Percentiles rank a stretch among this genome's conserved stretches.
Evolutionary conservation across 345 rosid genomes (phyloP).

Genomic region (Firmiana major): DNA sequence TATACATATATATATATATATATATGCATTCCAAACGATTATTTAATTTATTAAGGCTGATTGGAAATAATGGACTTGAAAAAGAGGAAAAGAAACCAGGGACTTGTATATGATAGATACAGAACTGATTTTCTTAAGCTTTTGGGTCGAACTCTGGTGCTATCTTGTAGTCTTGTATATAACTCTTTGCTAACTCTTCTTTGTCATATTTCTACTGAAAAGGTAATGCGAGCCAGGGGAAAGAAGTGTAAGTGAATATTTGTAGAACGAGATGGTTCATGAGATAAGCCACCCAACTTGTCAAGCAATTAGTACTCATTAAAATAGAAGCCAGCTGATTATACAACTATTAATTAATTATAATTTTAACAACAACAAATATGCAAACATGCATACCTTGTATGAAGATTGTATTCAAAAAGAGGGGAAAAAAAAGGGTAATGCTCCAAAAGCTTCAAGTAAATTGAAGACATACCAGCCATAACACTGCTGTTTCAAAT

Average conservation of each 20-base stretch:
- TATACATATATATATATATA: too few species aligned
- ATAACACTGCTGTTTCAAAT: slow-evolving; percentile 81
- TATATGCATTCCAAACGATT: neutral
- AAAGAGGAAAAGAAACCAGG: neutral
- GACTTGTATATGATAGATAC: neutral
- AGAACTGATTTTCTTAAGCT: neutral
- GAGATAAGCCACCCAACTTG: neutral
- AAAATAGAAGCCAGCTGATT: neutral
- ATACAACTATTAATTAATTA: slow-evolving; percentile 1
- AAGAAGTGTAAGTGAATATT: neutral
- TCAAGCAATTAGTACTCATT: neutral
- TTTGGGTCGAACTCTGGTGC: neutral
- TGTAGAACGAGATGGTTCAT: neutral
- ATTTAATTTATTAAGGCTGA: neutral
- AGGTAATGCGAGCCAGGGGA: neutral
- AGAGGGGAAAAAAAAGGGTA: neutral
- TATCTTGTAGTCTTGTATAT: too few species aligned
- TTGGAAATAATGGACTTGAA: neutral
- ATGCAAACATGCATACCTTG: neutral
- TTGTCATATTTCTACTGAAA: neutral
- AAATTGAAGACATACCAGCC: slow-evolving; percentile 68
- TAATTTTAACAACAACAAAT: neutral
- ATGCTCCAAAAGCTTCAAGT: neutral
- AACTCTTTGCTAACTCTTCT: neutral
- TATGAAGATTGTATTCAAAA: neutral